Evolutionary conservation across 2,329 filamentous ascomycete species (phyloP), one percentile per base, ranked within the genome.

Genomic region (Cercospora brassicicola): DNA sequence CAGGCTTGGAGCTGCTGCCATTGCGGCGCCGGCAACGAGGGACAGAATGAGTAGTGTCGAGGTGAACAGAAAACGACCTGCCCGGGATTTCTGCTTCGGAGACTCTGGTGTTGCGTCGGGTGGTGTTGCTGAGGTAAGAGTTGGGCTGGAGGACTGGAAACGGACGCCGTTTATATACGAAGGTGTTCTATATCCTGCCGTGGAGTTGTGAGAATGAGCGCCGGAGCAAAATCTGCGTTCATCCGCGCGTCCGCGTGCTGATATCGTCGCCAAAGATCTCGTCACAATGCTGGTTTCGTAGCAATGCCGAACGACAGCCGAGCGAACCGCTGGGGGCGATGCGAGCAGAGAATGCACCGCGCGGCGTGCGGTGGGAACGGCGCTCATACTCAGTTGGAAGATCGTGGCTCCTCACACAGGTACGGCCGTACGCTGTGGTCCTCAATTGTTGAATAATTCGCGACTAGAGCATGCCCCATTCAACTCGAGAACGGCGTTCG

Each of bases 11-110:
- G 81, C 79, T 71, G 84, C 82, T 62, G 86, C 82, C 82, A 90
- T 87, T 71, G 81, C 77, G 81, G 89, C 86, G 71, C 88, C 88
- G 13, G 81, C 76, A 26, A 81, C 81, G 76, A 84, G 86, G 72
- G 84, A 73, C 68, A 87, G 63, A 70, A 85, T 65, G 74, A 85
- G 74, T 33, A 82, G 81, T 68, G 85, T 75, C 67, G 82, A 79
- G 62, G 84, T 82, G 71, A 84, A 69, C 39, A 72, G 57, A 20
- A 66, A 31, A 15, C 69, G 66, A 30, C 67, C 65, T 33, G 64
- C 63, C 39, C 59, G 55, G 45, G 56, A 62, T 10, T 23, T 45
- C 23, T 55, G 48, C 23, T 26, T 28, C 18, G 67, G 39, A 11
- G 45, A 55, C 30, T 51, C 45, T 39, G 33, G 31, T 26, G 33